Evolutionary conservation across 768 basidiomycete genomes (phyloP).

Genomic region (Dendrothele bispora): DNA sequence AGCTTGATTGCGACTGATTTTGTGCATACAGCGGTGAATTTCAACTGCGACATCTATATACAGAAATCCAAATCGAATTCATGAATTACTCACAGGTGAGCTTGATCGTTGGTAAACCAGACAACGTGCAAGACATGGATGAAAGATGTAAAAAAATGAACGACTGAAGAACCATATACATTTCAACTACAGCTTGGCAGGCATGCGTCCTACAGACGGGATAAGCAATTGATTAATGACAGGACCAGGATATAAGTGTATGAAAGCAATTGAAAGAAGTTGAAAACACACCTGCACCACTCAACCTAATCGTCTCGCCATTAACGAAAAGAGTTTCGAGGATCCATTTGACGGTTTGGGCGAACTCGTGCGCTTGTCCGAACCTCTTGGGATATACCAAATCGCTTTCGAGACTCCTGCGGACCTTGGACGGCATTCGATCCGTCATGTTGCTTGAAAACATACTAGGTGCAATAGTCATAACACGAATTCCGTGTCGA

Average conservation of each 20-base stretch:
- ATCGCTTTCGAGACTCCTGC: conserved; percentile 12
- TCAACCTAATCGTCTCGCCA: conserved; percentile 23
- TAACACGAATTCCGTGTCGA: conserved; percentile 34
- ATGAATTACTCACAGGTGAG: too few species aligned
- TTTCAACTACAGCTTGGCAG: too few species aligned
- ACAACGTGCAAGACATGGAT: too few species aligned
- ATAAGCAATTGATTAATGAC: too few species aligned
- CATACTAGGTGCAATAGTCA: conserved; percentile 36
- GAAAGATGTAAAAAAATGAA: too few species aligned
- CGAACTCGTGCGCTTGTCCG: conserved; percentile 32
- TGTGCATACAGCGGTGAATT: too few species aligned
- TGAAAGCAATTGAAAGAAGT: background rate
- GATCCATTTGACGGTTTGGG: conserved; percentile 27
- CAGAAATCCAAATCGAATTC: too few species aligned
- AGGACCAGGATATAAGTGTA: background rate
- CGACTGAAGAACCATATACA: too few species aligned
- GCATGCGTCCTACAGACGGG: too few species aligned
- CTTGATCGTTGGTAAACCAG: too few species aligned
- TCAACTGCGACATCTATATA: too few species aligned
- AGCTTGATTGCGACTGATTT: too few species aligned
- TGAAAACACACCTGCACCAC: conserved; percentile 6
- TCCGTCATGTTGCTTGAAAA: conserved; percentile 36
- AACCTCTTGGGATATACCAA: conserved; percentile 35
- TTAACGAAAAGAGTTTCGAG: conserved; percentile 34
- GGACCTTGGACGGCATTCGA: conserved; percentile 23